phyloP scores from a whole-genome alignment of 768 basidiomycete genomes.

The Amyloporia xantha region DNA sequence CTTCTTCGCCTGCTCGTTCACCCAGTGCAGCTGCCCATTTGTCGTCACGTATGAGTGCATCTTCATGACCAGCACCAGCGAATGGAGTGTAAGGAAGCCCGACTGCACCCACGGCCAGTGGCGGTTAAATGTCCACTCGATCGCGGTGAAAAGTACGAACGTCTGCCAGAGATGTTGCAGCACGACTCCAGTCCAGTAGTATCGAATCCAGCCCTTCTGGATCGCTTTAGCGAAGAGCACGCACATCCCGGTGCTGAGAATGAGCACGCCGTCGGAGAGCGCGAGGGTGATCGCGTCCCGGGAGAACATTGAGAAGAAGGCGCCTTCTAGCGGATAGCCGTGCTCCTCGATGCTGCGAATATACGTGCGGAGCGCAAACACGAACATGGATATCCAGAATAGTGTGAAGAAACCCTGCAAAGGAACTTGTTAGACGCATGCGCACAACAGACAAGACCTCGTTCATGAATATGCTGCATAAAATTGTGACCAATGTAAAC shows the following conservation, averaged over 20 bases:
- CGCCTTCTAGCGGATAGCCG: slow-evolving; percentile 71
- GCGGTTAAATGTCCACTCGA: slow-evolving; percentile 91
- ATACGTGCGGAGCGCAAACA: slow-evolving; percentile 75
- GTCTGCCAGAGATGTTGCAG: slow-evolving; percentile 83
- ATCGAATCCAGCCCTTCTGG: slow-evolving; percentile 72
- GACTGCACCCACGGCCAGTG: slow-evolving; percentile 99
- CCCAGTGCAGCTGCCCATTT: slow-evolving; percentile 74
- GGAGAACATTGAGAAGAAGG: slow-evolving; percentile 84
- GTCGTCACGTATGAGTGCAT: slow-evolving; percentile 91
- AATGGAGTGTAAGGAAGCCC: slow-evolving; percentile 82
- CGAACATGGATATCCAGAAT: slow-evolving; percentile 88
- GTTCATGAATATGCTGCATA: too few relatives aligned
- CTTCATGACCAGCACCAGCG: slow-evolving; percentile 90
- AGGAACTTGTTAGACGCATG: slow-evolving; percentile 4
- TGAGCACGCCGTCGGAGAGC: slow-evolving; percentile 76
- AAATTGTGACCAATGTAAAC: too few relatives aligned
- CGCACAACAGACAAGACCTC: neutral
- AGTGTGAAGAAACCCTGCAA: slow-evolving; percentile 86
- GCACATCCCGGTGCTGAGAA: slow-evolving; percentile 66
- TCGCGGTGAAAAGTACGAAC: slow-evolving; percentile 57
- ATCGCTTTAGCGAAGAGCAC: slow-evolving; percentile 80
- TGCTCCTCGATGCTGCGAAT: slow-evolving; percentile 68
- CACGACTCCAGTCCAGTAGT: slow-evolving; percentile 67
- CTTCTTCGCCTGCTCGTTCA: slow-evolving; percentile 39
- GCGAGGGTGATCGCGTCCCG: slow-evolving; percentile 79